These are phyloP conservation scores for Aspergillus pseudoterreus DNA, from an alignment of 2,329 filamentous ascomycete species.

Conservation along the genomic window DNA sequence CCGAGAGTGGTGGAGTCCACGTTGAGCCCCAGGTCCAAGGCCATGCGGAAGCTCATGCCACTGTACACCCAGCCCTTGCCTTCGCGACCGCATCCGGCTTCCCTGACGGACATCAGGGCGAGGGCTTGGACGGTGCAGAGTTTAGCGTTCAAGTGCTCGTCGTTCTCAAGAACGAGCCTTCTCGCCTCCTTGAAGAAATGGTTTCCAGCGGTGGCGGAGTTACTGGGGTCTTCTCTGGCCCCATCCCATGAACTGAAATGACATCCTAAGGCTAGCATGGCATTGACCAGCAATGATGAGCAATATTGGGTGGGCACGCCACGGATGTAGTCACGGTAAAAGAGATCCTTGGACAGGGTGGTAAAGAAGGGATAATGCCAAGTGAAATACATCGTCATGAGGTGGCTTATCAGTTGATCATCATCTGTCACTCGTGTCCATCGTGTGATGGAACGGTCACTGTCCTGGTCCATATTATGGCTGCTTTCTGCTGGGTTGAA, in stretches of 20 bases:
- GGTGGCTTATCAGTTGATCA: constrained; percentile 72
- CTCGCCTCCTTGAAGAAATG: constrained; percentile 97
- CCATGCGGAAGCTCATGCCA: constrained; percentile 98
- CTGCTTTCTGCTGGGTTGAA: constrained; percentile 38
- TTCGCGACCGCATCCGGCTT: constrained; percentile 90
- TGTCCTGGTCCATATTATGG: constrained; percentile 45
- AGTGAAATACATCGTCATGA: constrained; percentile 96
- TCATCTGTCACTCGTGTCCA: constrained; percentile 88
- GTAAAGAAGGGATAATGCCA: constrained; percentile 98
- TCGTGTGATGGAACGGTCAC: constrained; percentile 69
- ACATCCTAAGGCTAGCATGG: constrained; percentile 87
- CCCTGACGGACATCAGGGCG: constrained; percentile 91
- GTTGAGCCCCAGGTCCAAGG: constrained; percentile 87
- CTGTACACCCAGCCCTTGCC: constrained; percentile 98
- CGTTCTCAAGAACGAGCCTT: constrained; percentile 80
- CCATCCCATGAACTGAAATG: constrained; percentile 80
- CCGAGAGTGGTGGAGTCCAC: constrained; percentile 70
- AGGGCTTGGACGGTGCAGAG: constrained; percentile 90
- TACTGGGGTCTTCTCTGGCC: constrained; percentile 66
- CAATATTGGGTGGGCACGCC: constrained; percentile 74
- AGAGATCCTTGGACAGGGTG: constrained; percentile 78
- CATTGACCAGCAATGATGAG: constrained; percentile 84
- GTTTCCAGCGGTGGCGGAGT: constrained; percentile 84
- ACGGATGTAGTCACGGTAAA: constrained; percentile 77
- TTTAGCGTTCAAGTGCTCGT: constrained; percentile 85